A percentile compares a stretch with the other conserved stretches of the same genome.
Evolutionary conservation across 2,329 filamentous ascomycete species (phyloP).

Genomic region (Coniochaeta ligniaria): DNA sequence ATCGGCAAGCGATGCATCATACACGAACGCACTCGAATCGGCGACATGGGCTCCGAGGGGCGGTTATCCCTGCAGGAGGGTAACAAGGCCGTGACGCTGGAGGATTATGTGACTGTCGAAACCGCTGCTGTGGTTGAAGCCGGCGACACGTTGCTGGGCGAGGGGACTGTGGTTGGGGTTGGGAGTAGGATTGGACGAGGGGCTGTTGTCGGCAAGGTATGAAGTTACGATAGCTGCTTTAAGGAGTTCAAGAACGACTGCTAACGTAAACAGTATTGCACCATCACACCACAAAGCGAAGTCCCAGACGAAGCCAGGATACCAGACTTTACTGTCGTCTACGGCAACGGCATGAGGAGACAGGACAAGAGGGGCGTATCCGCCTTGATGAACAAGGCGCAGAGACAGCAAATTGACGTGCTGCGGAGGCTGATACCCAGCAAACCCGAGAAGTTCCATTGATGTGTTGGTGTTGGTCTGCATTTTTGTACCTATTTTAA

Average conservation of each 20-base stretch:
- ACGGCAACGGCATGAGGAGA: conserved; percentile 53
- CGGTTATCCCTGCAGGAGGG: conserved; percentile 7
- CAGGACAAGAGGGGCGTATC: conserved; percentile 53
- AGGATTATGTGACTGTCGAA: conserved; percentile 56
- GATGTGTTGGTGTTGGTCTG: conserved; percentile 9
- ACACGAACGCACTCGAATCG: conserved; percentile 59
- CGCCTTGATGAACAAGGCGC: conserved; percentile 54
- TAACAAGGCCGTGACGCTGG: conserved; percentile 46
- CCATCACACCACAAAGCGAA: conserved; percentile 57
- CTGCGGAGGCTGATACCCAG: conserved; percentile 60
- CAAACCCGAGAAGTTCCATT: conserved; percentile 46
- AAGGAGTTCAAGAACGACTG: not conserved
- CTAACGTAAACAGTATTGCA: conserved; percentile 50
- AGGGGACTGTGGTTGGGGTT: conserved; percentile 53
- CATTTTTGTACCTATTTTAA: conserved; percentile 2
- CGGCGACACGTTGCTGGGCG: conserved; percentile 53
- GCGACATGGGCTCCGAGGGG: conserved; percentile 30
- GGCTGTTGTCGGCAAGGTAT: conserved; percentile 55
- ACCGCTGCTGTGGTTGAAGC: conserved; percentile 53
- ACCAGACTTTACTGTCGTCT: conserved; percentile 63
- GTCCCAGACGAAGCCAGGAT: conserved; percentile 51
- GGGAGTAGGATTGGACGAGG: conserved; percentile 53
- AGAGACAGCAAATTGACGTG: conserved; percentile 62
- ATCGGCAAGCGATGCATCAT: conserved; percentile 79
- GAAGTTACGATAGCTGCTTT: conserved; percentile 7